Percentiles rank a stretch among this genome's conserved stretches.
Conservation (phyloP, 352 stramenopile genomes). For the Phytophthora pseudosyringae region DNA sequence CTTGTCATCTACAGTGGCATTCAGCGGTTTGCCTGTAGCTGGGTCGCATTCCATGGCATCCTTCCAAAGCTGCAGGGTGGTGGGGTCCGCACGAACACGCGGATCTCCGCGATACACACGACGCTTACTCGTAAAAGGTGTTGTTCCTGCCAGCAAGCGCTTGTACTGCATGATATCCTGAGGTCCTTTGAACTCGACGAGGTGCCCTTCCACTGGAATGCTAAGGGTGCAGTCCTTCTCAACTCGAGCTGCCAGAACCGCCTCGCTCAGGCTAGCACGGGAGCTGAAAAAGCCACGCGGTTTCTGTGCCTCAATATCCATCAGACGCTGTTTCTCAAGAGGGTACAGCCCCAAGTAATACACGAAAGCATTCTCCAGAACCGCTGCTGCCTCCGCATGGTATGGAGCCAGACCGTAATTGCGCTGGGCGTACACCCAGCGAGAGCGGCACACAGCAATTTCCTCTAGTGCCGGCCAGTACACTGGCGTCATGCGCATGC, state of each 20-base stretch:
- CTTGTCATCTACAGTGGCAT: slow-evolving; percentile 56
- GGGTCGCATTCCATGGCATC: slow-evolving; percentile 52
- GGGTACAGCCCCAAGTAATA: slow-evolving; percentile 81
- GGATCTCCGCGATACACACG: slow-evolving; percentile 81
- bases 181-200: slow-evolving; percentile 84
- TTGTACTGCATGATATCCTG: slow-evolving; percentile 89
- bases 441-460: slow-evolving; percentile 69
- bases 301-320: slow-evolving; percentile 55
- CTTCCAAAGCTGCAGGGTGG: slow-evolving; percentile 64
- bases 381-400: slow-evolving; percentile 48
- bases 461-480: slow-evolving; percentile 82
- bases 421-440: slow-evolving; percentile 84
- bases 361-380: slow-evolving; percentile 70
- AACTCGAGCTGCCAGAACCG: slow-evolving; percentile 33
- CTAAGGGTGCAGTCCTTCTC: slow-evolving; percentile 67
- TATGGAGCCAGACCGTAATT: slow-evolving; percentile 88
- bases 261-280: slow-evolving; percentile 35
- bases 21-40: slow-evolving; percentile 34
- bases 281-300: slow-evolving; percentile 58
- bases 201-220: slow-evolving; percentile 74
- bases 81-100: slow-evolving; percentile 65
- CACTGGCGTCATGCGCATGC: slow-evolving; percentile 80
- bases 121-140: slow-evolving; percentile 81
- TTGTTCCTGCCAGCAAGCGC: slow-evolving; percentile 73
- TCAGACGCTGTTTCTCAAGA: slow-evolving; percentile 63